These are phyloP conservation scores for Penicillium nordicum DNA, from an alignment of 2,329 filamentous ascomycete species.

Conservation along the genomic window DNA sequence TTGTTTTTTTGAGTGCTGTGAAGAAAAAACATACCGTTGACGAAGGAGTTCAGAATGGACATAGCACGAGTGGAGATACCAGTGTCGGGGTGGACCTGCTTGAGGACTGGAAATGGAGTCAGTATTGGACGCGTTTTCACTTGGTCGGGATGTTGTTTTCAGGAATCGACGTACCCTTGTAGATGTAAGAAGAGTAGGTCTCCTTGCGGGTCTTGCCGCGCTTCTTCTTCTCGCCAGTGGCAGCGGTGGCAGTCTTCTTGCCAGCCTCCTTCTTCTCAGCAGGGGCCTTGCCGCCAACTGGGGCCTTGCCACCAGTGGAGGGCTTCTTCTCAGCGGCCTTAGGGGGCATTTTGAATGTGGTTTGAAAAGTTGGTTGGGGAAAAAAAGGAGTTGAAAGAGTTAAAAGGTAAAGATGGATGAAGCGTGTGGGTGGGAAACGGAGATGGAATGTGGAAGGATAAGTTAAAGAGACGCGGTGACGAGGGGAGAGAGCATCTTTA, in stretches of 20 bases:
- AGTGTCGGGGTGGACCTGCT: conserved; percentile 99
- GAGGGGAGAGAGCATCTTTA: conserved; percentile 46
- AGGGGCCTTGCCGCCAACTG: conserved; percentile 68
- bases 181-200: conserved; percentile 99
- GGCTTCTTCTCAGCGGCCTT: conserved; percentile 99
- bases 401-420: conserved; percentile 30
- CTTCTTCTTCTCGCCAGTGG: conserved; percentile 99
- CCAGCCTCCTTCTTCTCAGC: conserved; percentile 99
- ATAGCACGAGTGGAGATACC: conserved; percentile 99
- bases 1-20: no score
- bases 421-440: conserved; percentile 29
- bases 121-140: conserved; percentile 3
- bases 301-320: conserved; percentile 86
- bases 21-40: conserved; percentile 72
- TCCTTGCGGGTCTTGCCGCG: conserved; percentile 99
- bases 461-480: conserved; percentile 39
- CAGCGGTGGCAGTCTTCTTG: conserved; percentile 89
- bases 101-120: conserved; percentile 67
- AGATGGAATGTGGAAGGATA: conserved; percentile 36
- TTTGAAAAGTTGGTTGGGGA: conserved; percentile 24
- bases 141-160: not conserved
- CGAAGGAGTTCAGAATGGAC: conserved; percentile 99
- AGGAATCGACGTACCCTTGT: conserved; percentile 73
- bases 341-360: conserved; percentile 76
- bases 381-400: conserved; percentile 19